These are phyloP conservation scores for Mucor indicus DNA, from an alignment of 371 early-diverging fungal genomes.

Conservation along the genomic window DNA sequence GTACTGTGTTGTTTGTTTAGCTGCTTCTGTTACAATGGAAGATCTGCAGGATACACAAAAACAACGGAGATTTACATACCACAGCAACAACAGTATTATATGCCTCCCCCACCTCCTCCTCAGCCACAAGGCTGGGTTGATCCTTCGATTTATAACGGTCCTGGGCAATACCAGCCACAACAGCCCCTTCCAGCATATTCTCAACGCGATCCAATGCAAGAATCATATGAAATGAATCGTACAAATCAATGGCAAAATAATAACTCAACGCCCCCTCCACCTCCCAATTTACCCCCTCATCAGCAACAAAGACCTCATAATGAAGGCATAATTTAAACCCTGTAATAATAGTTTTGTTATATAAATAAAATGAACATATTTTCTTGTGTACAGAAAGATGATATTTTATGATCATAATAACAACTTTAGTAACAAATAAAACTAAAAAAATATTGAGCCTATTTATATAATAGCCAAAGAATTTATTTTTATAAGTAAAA, in stretches of 20 bases:
- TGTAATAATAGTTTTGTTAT: too few relatives aligned
- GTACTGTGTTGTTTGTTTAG: slow-evolving; percentile 60
- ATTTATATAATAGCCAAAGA: too few relatives aligned
- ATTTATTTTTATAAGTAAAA: too few relatives aligned
- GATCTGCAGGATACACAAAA: slow-evolving; percentile 12
- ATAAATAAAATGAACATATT: too few relatives aligned
- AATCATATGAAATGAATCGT: slow-evolving; percentile 14
- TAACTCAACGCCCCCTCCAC: background rate
- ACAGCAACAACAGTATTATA: slow-evolving; percentile 6
- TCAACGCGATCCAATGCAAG: slow-evolving; percentile 3
- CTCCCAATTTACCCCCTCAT: too few relatives aligned
- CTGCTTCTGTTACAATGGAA: slow-evolving; percentile 33
- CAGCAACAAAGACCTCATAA: too few relatives aligned
- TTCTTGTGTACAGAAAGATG: too few relatives aligned
- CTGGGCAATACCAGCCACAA: slow-evolving; percentile 7
- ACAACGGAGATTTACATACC: slow-evolving; percentile 21
- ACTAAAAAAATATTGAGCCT: too few relatives aligned
- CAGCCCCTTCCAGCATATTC: slow-evolving; percentile 18
- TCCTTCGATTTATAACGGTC: slow-evolving; percentile 52
- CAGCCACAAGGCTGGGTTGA: slow-evolving; percentile 48
- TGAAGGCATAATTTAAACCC: too few relatives aligned
- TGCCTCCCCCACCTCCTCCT: slow-evolving; percentile 12
- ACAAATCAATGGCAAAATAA: slow-evolving; percentile 13
- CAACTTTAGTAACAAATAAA: too few relatives aligned
- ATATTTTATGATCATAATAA: too few relatives aligned